These are phyloP conservation scores for Cryptosporidium sp. DNA, from an alignment of 169 alveolate species.

Conservation along the genomic window DNA sequence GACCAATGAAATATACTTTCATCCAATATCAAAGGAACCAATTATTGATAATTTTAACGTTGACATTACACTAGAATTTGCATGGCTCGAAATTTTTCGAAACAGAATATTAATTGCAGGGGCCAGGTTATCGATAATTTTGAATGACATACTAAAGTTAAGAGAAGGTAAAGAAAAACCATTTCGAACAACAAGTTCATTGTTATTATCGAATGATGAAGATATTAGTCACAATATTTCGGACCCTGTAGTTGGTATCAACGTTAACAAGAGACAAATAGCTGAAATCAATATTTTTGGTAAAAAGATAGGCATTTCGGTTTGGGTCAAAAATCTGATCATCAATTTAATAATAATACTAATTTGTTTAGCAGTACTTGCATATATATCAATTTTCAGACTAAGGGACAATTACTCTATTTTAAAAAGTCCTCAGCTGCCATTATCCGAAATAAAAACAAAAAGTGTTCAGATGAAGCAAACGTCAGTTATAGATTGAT, in stretches of 20 bases:
- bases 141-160: conserved; percentile 81
- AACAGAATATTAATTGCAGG: conserved; percentile 86
- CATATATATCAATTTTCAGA: conserved; percentile 24
- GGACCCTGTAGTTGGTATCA: not conserved
- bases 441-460: conserved; percentile 3
- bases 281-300: conserved; percentile 14
- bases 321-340: conserved; percentile 37
- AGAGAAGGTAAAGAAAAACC: conserved; percentile 73
- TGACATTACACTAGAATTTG: conserved; percentile 74
- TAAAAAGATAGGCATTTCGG: not conserved
- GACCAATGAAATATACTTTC: conserved; percentile 77
- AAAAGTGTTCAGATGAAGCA: conserved; percentile 61
- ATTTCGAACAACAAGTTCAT: conserved; percentile 42
- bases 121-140: conserved; percentile 84
- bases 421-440: conserved; percentile 1
- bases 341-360: conserved; percentile 16
- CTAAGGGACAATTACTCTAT: conserved; percentile 16
- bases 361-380: conserved; percentile 8
- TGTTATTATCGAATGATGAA: conserved; percentile 41
- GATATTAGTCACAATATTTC: conserved; percentile 26
- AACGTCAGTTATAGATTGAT: conserved; percentile 50
- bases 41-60: conserved; percentile 24
- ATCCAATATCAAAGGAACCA: conserved; percentile 75
- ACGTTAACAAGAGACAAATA: not conserved
- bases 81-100: conserved; percentile 80